Evolutionary conservation across 768 basidiomycete species (phyloP), one percentile per base, ranked within the genome.

Genomic region (Boletus subparvulus): DNA sequence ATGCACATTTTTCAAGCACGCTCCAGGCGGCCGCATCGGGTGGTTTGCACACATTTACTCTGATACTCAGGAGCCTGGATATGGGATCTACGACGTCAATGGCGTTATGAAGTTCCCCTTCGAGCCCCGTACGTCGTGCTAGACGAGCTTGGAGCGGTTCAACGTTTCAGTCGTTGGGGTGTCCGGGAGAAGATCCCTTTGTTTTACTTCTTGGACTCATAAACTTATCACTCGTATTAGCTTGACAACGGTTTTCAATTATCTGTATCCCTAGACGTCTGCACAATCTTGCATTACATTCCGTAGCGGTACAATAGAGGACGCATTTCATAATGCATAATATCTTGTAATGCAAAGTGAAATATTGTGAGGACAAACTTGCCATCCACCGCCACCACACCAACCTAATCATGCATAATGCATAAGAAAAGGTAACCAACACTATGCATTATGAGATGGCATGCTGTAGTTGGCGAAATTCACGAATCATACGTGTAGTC

Each of bases 1-100:
- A 52, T 91, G 89, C 64, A 63, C 74, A 11, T 77, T 83, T 62
- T 76, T 91, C 64, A 91, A 91, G 71, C 64, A 60, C 0, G 80
- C 81, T 26, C 58, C 71, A 30, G 80, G 80, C 3, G 87, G 87
- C 21, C 87, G 87, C 24, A 73, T 90, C 36, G 87, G 89, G 12
- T 92, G 89, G 90, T 92, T 92, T 62, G 87, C 86, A 28, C 90
- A 91, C 66, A 84, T 90, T 52, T 90, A 90, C 64, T 83, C 84
- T 2, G 90, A 90, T 64, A 56, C 70, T 57, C 79, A 83, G 69
- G 79, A 78, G 50, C 83, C 85, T 17, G 88, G 88, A 12, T 91
- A 91, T 63, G 89, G 88, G 7, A 80, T 90, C 50, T 86, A 86
- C 63, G 70, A 78, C 33, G 59, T 41, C 0, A 69, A 74, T 32